These are phyloP conservation scores for Funneliformis geosporum DNA, from an alignment of 192 early-diverging fungal genomes.

Conservation along the genomic window DNA sequence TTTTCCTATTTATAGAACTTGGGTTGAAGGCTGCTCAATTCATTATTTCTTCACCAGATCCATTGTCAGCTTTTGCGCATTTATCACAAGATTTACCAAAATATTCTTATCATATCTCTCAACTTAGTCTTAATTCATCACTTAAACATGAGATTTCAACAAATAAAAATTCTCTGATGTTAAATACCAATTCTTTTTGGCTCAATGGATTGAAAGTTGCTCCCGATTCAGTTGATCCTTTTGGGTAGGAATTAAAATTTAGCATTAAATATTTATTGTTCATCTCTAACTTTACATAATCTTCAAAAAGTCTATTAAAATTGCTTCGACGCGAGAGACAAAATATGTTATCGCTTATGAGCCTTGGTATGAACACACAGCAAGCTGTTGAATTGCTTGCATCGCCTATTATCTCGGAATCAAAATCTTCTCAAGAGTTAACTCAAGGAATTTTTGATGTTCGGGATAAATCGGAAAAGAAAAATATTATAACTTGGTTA, in stretches of 20 bases:
- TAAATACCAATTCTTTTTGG: conserved; percentile 49
- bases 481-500: conserved; percentile 73
- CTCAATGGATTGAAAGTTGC: conserved; percentile 69
- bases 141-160: conserved; percentile 44
- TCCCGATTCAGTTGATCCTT: conserved; percentile 61
- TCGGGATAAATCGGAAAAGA: conserved; percentile 57
- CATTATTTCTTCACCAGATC: conserved; percentile 60
- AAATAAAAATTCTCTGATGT: conserved; percentile 32
- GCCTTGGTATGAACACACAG: conserved; percentile 41
- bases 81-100: conserved; percentile 88
- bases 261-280: neutral
- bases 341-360: conserved; percentile 49
- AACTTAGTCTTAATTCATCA: conserved; percentile 51
- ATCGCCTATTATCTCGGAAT: conserved; percentile 14
- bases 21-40: conserved; percentile 75
- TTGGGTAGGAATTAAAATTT: conserved; percentile 44
- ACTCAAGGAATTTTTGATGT: conserved; percentile 71
- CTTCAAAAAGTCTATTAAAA: conserved; percentile 53
- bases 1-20: conserved; percentile 41
- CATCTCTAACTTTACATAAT: neutral
- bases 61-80: conserved; percentile 64
- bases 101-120: conserved; percentile 74
- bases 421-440: conserved; percentile 29
- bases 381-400: conserved; percentile 49
- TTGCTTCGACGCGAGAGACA: conserved; percentile 58